These are phyloP conservation scores for Miamiensis avidus DNA, from an alignment of 169 alveolate genomes.

Conservation along the genomic window DNA sequence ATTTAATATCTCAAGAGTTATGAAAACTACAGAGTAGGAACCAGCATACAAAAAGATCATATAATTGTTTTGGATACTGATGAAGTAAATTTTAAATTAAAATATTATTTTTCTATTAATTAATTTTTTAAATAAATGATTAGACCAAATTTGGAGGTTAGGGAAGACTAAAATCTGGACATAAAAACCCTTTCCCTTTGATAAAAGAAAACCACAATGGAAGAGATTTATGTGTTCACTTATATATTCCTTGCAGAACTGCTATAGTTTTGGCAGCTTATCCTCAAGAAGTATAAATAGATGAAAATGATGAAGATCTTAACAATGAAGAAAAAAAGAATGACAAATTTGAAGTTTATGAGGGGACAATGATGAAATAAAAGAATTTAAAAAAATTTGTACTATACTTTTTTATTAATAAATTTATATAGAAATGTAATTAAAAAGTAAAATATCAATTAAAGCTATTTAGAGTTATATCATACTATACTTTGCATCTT, in stretches of 20 bases:
- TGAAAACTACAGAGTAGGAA: slow-evolving; percentile 80
- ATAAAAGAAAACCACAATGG: slow-evolving; percentile 9
- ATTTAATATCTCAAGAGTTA: slow-evolving; percentile 42
- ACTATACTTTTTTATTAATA: too few species aligned
- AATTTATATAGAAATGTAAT: too few species aligned
- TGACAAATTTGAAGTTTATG: too few species aligned
- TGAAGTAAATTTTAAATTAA: slow-evolving; percentile 8
- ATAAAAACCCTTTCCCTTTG: background rate
- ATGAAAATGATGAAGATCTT: too few species aligned
- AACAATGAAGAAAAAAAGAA: too few species aligned
- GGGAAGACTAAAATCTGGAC: slow-evolving; percentile 24
- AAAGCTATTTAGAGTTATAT: too few species aligned
- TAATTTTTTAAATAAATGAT: background rate
- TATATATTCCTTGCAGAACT: slow-evolving; percentile 19
- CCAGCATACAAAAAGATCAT: slow-evolving; percentile 70
- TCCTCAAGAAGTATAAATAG: too few species aligned
- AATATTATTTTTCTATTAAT: background rate
- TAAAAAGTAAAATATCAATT: too few species aligned
- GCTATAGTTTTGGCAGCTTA: slow-evolving; percentile 25
- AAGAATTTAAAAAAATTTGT: too few species aligned
- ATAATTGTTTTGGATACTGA: slow-evolving; percentile 76
- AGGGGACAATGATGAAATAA: too few species aligned
- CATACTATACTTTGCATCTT: too few species aligned
- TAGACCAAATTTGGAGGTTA: slow-evolving; percentile 10
- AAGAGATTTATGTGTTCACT: slow-evolving; percentile 1